Conservation (phyloP, 257 asterid species). For the Solanum sitiens region DNA sequence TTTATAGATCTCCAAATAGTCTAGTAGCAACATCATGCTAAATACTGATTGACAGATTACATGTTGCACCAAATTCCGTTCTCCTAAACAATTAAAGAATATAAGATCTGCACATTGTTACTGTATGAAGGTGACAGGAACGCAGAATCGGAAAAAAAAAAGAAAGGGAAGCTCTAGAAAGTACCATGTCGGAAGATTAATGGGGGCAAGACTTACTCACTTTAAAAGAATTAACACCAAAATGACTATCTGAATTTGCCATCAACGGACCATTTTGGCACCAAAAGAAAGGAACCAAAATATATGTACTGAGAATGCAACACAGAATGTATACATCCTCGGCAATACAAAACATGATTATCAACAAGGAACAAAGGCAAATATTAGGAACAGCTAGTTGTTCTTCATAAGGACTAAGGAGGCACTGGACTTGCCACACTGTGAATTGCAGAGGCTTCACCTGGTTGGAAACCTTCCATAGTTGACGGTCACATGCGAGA, state of each 20-base stretch:
- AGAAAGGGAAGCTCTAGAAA: not conserved
- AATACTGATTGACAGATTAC: not conserved
- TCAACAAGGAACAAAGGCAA: not conserved
- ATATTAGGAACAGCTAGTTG: not conserved
- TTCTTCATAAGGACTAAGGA: not conserved
- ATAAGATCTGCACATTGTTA: not conserved
- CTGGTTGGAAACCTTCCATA: not conserved
- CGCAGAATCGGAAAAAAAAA: not conserved
- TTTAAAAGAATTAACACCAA: not conserved
- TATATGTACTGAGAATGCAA: not conserved
- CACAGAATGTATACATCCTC: not conserved
- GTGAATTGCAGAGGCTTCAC: not conserved
- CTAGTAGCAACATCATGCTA: not conserved
- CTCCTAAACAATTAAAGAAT: not conserved
- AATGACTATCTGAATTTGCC: not conserved
- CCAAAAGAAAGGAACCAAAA: not conserved
- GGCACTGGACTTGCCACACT: not conserved
- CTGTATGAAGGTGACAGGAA: not conserved
- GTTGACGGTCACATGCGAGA: not conserved
- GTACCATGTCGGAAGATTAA: not conserved
- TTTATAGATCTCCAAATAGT: not conserved
- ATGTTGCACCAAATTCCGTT: not conserved
- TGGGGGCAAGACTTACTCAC: not conserved
- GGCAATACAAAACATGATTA: not conserved
- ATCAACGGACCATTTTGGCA: not conserved